These are phyloP conservation scores for Apiospora koreana DNA, from an alignment of 2,329 filamentous ascomycete genomes.

Conservation along the genomic window DNA sequence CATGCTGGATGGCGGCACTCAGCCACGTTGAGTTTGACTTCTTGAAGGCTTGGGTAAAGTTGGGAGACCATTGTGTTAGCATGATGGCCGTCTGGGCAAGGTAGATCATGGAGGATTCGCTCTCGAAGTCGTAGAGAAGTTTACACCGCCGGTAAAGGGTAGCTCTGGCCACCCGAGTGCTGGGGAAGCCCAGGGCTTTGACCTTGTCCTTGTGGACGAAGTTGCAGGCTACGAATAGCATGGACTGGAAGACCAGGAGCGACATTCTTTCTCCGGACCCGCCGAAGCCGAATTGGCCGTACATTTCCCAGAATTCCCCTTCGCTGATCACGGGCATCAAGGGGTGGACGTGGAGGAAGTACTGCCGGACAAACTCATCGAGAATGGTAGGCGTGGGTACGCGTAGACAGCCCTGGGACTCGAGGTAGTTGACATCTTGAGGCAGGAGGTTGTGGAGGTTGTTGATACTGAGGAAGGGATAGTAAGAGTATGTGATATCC, in stretches of 20 bases:
- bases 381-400: constrained; percentile 43
- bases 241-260: constrained; percentile 46
- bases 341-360: constrained; percentile 49
- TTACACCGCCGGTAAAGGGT: constrained; percentile 42
- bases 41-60: constrained; percentile 31
- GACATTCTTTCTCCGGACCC: constrained; percentile 34
- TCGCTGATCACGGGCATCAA: constrained; percentile 46
- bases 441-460: constrained; percentile 41
- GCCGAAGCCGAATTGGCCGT: constrained; percentile 28
- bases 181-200: constrained; percentile 43
- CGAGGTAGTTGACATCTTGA: constrained; percentile 49
- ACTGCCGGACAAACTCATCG: constrained; percentile 50
- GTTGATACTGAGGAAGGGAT: constrained; percentile 42
- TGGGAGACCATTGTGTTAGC: constrained; percentile 44
- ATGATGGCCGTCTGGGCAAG: constrained; percentile 44
- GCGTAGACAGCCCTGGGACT: constrained; percentile 46
- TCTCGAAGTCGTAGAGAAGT: constrained; percentile 46
- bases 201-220: constrained; percentile 42
- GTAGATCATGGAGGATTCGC: constrained; percentile 41
- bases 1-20: constrained; percentile 49
- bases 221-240: constrained; percentile 47
- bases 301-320: constrained; percentile 50
- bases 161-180: constrained; percentile 44
- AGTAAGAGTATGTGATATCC: constrained; percentile 44
- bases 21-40: constrained; percentile 51